Conservation (phyloP, 2,329 filamentous ascomycete species). For the Ceratocystis colombiana region DNA sequence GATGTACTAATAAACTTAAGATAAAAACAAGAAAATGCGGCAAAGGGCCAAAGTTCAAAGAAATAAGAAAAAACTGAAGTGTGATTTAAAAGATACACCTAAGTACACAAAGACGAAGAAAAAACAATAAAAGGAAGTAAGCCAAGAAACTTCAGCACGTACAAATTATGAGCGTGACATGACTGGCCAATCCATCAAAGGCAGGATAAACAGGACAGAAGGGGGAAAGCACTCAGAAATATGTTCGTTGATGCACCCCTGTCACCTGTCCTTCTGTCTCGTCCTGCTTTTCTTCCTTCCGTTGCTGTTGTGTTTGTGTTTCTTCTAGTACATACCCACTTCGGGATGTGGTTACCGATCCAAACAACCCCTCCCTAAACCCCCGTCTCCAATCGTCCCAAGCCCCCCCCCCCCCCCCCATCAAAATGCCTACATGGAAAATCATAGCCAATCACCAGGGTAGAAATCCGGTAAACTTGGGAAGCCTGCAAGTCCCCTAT, state of each 20-base stretch:
- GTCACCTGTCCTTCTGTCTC: not conserved
- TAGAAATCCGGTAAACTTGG: not conserved
- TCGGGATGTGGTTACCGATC: not conserved
- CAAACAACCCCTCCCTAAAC: not conserved
- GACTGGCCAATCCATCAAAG: conserved; percentile 4
- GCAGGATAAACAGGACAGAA: conserved; percentile 10
- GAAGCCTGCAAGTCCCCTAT: too few species aligned
- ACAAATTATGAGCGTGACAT: conserved; percentile 4
- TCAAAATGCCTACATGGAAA: not conserved
- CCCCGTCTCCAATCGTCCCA: not conserved
- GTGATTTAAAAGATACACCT: not conserved
- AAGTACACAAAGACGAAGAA: not conserved
- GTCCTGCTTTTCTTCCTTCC: conserved; percentile 6
- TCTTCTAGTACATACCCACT: not conserved
- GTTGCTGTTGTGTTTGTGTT: conserved; percentile 9
- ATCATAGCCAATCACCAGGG: not conserved
- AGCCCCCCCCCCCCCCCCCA: too few species aligned
- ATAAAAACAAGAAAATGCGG: not conserved
- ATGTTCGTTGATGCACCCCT: conserved; percentile 1
- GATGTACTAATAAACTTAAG: not conserved
- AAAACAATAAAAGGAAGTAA: conserved; percentile 3
- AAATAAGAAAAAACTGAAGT: not conserved
- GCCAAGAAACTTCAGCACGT: conserved; percentile 7
- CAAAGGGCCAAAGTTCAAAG: conserved; percentile 2
- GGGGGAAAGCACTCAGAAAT: conserved; percentile 3